Evolutionary conservation across 2,329 filamentous ascomycete genomes (phyloP).

Genomic region (Penicillium sp.): DNA sequence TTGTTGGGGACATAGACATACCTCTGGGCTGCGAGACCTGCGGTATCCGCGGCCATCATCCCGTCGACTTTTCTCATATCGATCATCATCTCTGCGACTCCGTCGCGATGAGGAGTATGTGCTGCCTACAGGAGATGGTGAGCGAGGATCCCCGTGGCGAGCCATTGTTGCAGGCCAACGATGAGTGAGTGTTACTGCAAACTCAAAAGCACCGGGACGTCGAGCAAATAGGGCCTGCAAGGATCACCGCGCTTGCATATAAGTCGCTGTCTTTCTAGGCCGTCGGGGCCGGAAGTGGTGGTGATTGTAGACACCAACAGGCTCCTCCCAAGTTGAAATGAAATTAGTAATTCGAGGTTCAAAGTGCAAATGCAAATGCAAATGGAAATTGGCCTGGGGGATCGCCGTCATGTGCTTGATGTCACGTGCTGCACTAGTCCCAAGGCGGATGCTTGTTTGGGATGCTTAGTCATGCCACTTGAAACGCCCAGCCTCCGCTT

Average conservation of each 20-base stretch:
- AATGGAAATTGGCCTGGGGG: constrained; percentile 20
- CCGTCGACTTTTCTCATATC: constrained; percentile 56
- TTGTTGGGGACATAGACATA: constrained; percentile 32
- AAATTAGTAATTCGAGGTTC: not conserved
- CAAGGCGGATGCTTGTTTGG: constrained; percentile 32
- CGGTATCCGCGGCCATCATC: constrained; percentile 55
- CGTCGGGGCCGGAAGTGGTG: not conserved
- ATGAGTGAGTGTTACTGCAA: constrained; percentile 54
- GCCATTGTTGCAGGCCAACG: constrained; percentile 62
- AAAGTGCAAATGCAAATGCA: not conserved
- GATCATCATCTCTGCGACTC: constrained; percentile 57
- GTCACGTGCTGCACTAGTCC: constrained; percentile 24
- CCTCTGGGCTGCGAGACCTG: constrained; percentile 54
- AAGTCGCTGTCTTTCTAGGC: constrained; percentile 7
- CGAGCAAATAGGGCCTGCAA: constrained; percentile 22
- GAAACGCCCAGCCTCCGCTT: constrained; percentile 32
- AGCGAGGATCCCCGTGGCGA: constrained; percentile 70
- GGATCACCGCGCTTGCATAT: constrained; percentile 31
- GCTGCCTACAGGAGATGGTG: constrained; percentile 93
- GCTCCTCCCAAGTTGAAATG: not conserved
- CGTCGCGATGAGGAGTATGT: constrained; percentile 74
- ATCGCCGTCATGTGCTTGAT: constrained; percentile 3
- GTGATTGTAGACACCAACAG: not conserved
- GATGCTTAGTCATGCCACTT: constrained; percentile 23
- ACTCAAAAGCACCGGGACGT: constrained; percentile 35